Evolutionary conservation across 2,329 filamentous ascomycete species (phyloP).

Genomic region (Alternaria ventricosa): DNA sequence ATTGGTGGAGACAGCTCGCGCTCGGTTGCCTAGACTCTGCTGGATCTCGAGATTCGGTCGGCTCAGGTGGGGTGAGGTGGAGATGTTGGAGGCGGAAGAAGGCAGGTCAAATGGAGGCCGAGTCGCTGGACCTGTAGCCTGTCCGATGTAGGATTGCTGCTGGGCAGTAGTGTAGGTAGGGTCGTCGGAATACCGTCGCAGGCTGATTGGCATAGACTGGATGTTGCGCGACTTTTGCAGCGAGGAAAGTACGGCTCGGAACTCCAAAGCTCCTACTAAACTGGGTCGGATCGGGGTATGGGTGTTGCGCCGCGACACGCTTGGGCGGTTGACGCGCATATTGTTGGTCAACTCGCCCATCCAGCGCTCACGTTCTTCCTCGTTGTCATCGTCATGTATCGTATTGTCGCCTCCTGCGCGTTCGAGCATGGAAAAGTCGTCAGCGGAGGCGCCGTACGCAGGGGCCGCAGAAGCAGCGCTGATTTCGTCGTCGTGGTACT

Average conservation of each 20-base stretch:
- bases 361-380: slow-evolving; percentile 68
- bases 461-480: slow-evolving; percentile 47
- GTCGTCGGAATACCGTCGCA: slow-evolving; percentile 74
- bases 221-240: slow-evolving; percentile 82
- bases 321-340: slow-evolving; percentile 83
- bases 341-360: slow-evolving; percentile 86
- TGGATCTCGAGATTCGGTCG: slow-evolving; percentile 42
- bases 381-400: slow-evolving; percentile 64
- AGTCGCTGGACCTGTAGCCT: slow-evolving; percentile 56
- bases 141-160: slow-evolving; percentile 56
- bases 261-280: slow-evolving; percentile 90
- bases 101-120: slow-evolving; percentile 46
- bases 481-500: slow-evolving; percentile 62
- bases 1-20: slow-evolving; percentile 66
- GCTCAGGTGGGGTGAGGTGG: slow-evolving; percentile 26
- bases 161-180: slow-evolving; percentile 55
- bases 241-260: slow-evolving; percentile 87
- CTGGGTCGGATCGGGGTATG: slow-evolving; percentile 90
- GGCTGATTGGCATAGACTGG: slow-evolving; percentile 71
- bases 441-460: slow-evolving; percentile 58
- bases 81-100: slow-evolving; percentile 22
- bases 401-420: slow-evolving; percentile 64
- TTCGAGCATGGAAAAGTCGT: slow-evolving; percentile 70
- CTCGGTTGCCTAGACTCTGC: slow-evolving; percentile 36
- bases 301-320: slow-evolving; percentile 71